Evolutionary conservation across 2,329 filamentous ascomycete species (phyloP).

Genomic region (Teratosphaeria zuluensis): DNA sequence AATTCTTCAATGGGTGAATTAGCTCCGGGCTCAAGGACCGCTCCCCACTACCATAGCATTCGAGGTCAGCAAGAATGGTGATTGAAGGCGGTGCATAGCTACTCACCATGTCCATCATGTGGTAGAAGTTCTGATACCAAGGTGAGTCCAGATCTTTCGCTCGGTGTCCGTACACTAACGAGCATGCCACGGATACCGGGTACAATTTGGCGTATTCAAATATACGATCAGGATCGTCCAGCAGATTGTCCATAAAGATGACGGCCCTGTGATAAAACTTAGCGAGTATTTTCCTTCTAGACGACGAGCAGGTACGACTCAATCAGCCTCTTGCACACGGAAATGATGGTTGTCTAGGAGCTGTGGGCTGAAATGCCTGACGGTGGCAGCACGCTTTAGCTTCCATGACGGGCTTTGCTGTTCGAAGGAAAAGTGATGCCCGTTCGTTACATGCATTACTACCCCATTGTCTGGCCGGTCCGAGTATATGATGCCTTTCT

Average conservation of each 20-base stretch:
- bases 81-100: too few relatives aligned
- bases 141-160: neutral
- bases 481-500: conserved; percentile 36
- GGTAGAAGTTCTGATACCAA: conserved; percentile 21
- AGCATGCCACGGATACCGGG: neutral
- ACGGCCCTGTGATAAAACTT: neutral
- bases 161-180: neutral
- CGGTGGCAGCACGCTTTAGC: too few relatives aligned
- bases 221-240: neutral
- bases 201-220: neutral
- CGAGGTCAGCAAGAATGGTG: too few relatives aligned
- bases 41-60: conserved; percentile 23
- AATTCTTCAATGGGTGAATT: conserved; percentile 43
- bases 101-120: conserved; percentile 29
- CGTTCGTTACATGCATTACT: conserved; percentile 31
- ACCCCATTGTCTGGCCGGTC: conserved; percentile 9
- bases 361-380: too few relatives aligned
- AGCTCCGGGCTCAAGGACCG: conserved; percentile 38
- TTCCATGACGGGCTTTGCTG: too few relatives aligned
- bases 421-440: too few relatives aligned
- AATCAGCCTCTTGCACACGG: conserved; percentile 37
- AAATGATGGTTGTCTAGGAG: conserved; percentile 35
- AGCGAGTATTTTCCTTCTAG: too few relatives aligned
- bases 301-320: too few relatives aligned
- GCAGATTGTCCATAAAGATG: neutral